Base-by-base conservation (phyloP, 257 asterid species). In the Nicotiana otophora region DNA sequence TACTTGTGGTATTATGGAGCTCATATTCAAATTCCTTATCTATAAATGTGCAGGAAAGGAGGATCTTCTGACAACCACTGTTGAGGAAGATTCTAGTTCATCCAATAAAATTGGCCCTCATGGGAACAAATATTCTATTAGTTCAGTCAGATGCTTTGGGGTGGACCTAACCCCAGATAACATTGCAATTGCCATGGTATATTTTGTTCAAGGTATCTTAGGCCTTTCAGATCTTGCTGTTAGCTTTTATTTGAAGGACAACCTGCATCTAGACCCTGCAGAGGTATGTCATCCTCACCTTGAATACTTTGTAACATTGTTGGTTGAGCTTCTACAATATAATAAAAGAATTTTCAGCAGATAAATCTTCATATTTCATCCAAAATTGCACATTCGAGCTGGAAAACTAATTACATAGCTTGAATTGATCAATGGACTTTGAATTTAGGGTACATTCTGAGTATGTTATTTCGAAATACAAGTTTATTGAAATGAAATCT, bases 101-200 rank as follows among this genome's bases (percentile, higher is more conserved):
- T 80, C 95, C 58, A 89, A 86, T 84, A 94, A 87, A 83, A 70
- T 80, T 54, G 66, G 87, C 15, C 5, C 61, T 7, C 87, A 86
- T 86, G 91, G 87, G 91, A 92, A 82, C 77, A 91, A 84, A 87
- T 84, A 86, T 87, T 87, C 92, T 63, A 34, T 90, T 7, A 88
- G 86, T 82, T 86, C 91, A 75, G 84, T 88, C 77, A 86, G 83
- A 67, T 88, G 89, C 88, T 93, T 93, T 20, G 99, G 98, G 64
- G 98, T 94, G 83, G 93, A 94, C 81, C 89, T 96, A 83, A 90
- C 96, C 60, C 97, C 97, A 46, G 98, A 94, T 88, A 93, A 70
- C 80, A 85, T 96, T 86, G 99, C 99, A 4, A 97, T 96, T 84
- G 98, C 98, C 39, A 93, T 93, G 99, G 99, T 96, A 83, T 96